Conservation (phyloP, 768 basidiomycete species). For the Boletellus emodensis region DNA sequence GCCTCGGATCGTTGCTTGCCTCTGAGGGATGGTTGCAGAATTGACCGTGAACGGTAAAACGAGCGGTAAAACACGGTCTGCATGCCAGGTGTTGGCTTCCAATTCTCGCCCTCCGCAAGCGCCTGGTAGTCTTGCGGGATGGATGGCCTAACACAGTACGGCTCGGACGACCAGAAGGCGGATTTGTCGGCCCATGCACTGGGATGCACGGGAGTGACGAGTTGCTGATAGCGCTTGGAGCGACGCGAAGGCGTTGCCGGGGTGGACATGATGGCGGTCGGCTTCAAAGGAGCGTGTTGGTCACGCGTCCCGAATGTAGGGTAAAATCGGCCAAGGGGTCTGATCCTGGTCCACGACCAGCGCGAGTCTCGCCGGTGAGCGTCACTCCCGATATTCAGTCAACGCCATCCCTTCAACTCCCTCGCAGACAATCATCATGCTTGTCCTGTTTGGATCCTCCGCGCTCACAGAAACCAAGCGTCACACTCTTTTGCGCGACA, state of each 20-base stretch:
- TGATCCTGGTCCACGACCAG: conserved; percentile 1
- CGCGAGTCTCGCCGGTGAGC: conserved; percentile 12
- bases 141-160: conserved; percentile 19
- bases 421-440: conserved; percentile 46
- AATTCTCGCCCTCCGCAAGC: conserved; percentile 25
- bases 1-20: conserved; percentile 10
- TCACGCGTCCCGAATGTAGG: conserved; percentile 15
- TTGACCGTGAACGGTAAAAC: conserved; percentile 21
- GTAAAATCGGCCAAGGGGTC: conserved; percentile 3
- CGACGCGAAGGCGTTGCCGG: conserved; percentile 33
- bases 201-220: conserved; percentile 28
- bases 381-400: not conserved
- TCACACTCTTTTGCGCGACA: conserved; percentile 54
- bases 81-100: conserved; percentile 17
- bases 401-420: not conserved
- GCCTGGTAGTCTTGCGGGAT: conserved; percentile 25
- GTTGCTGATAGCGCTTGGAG: conserved; percentile 35
- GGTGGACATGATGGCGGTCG: conserved; percentile 11
- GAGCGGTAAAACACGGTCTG: conserved; percentile 30
- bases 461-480: conserved; percentile 70
- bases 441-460: conserved; percentile 75
- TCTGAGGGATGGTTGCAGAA: conserved; percentile 15
- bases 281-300: conserved; percentile 11
- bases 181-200: conserved; percentile 26
- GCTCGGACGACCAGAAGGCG: conserved; percentile 26